Conservation (phyloP, 805 yeast species). For the Hanseniaspora occidentalis region DNA sequence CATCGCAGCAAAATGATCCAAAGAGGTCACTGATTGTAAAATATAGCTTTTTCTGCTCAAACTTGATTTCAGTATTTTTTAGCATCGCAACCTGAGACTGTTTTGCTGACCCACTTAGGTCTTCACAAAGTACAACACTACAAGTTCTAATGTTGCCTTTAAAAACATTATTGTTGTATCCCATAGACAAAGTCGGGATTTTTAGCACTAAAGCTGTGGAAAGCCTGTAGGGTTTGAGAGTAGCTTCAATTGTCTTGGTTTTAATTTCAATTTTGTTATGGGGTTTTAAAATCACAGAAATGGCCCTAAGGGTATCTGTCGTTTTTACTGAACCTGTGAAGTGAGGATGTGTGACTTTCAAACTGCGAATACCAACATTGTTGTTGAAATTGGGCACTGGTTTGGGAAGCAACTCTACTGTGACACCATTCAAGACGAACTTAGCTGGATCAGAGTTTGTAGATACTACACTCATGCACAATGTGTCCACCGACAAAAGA, state of each 20-base stretch:
- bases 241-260: slow-evolving; percentile 1
- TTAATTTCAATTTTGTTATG: slow-evolving; percentile 1
- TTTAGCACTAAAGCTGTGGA: slow-evolving; percentile 2
- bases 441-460: background rate
- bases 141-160: slow-evolving; percentile 2
- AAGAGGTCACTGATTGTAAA: slow-evolving; percentile 32
- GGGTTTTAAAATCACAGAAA: slow-evolving; percentile 5
- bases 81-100: background rate
- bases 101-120: background rate
- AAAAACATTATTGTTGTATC: background rate
- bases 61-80: background rate
- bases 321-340: slow-evolving; percentile 20
- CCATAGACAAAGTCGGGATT: slow-evolving; percentile 1
- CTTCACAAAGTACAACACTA: slow-evolving; percentile 4
- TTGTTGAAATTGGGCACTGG: slow-evolving; percentile 30
- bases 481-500: background rate
- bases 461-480: background rate
- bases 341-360: slow-evolving; percentile 24
- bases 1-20: slow-evolving; percentile 69
- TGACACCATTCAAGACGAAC: background rate
- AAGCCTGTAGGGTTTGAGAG: slow-evolving; percentile 4
- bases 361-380: slow-evolving; percentile 27
- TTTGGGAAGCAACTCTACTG: background rate
- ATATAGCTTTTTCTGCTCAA: background rate
- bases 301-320: slow-evolving; percentile 1